Base-by-base conservation (phyloP, 2,329 filamentous ascomycete species). In the Ceratocystis colombiana region DNA sequence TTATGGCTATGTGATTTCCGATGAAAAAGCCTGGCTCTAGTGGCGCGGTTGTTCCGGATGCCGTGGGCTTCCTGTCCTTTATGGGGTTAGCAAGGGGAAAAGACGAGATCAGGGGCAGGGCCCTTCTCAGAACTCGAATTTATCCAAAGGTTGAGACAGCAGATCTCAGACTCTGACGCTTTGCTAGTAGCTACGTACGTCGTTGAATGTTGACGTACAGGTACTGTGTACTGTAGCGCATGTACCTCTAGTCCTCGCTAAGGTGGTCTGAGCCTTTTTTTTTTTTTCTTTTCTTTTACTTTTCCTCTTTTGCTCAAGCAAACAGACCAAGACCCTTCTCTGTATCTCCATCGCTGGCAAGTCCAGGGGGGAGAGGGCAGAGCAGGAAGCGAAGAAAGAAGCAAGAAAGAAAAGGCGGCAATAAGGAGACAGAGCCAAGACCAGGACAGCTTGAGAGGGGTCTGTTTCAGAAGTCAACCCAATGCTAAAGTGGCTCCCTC, bases 401-500 rank as follows among this genome's bases (percentile, higher is more conserved):
- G 46, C 17, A 1, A 22, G 53, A 28, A 57, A 30, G 22, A 22
- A 50, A 50, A n/a, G 46, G 46, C 46, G 46, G 46, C 46, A 50
- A 50, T 50, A 57, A 57, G 53, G 53, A 57, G 25, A 30, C 53
- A 10, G 22, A 62, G 20, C 22, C 7, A 55, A 37, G 59, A 55
- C 33, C 10, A 37, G 33, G 33, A 12, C 33, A 12, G 33, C 8
- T 37, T 37, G 33, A 37, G 33, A 37, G 33, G 33, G 33, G 33
- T 44, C n/a, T 57, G 64, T 66, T 66, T 66, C 64, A 66, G 64
- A 66, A 62, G 22, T 53, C 33, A n/a, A 28, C 53, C 53, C 53
- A 20, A 44, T 61, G n/a, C 41, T 37, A 66, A 59, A 55, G 37
- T 50, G 44, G 64, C 25, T 37, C 37, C 55, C 59, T 62, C 55